Evolutionary conservation across 2,329 filamentous ascomycete species (phyloP).

Genomic region (Trichoderma koningiopsis): DNA sequence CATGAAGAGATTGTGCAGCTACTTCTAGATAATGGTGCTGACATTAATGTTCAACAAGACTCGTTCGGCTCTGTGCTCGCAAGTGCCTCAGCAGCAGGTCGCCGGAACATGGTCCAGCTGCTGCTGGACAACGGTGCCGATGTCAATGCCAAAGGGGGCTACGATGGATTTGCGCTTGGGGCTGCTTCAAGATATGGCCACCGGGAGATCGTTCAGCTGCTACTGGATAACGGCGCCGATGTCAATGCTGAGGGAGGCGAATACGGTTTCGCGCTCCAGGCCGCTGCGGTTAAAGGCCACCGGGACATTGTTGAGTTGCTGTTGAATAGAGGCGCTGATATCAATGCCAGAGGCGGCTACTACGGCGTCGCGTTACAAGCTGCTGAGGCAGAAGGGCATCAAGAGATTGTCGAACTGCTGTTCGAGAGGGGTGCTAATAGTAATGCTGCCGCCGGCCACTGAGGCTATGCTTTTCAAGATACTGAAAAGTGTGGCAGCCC

Average conservation of each 20-base stretch:
- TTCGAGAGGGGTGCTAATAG: conserved; percentile 18
- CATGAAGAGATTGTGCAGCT: not conserved
- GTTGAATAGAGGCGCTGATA: not conserved
- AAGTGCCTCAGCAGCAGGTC: not conserved
- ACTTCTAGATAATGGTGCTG: not conserved
- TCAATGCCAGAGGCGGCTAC: not conserved
- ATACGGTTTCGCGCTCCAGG: not conserved
- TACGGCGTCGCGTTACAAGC: not conserved
- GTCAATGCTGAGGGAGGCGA: not conserved
- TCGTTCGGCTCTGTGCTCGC: not conserved
- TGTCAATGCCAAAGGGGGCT: not conserved
- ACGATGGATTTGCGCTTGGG: not conserved
- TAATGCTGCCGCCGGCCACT: not conserved
- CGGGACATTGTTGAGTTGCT: not conserved
- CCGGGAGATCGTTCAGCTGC: not conserved
- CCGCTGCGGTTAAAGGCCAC: conserved; percentile 8
- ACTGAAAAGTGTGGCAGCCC: too few relatives aligned
- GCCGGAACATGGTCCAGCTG: not conserved
- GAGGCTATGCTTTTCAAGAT: not conserved
- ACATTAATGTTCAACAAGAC: not conserved
- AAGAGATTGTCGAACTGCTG: not conserved
- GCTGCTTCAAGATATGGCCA: not conserved
- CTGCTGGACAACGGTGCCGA: conserved; percentile 21
- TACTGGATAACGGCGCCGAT: conserved; percentile 1
- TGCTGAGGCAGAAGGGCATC: not conserved